phyloP scores from a whole-genome alignment of 208 protist genomes.

The Trypanosoma cruzi region DNA sequence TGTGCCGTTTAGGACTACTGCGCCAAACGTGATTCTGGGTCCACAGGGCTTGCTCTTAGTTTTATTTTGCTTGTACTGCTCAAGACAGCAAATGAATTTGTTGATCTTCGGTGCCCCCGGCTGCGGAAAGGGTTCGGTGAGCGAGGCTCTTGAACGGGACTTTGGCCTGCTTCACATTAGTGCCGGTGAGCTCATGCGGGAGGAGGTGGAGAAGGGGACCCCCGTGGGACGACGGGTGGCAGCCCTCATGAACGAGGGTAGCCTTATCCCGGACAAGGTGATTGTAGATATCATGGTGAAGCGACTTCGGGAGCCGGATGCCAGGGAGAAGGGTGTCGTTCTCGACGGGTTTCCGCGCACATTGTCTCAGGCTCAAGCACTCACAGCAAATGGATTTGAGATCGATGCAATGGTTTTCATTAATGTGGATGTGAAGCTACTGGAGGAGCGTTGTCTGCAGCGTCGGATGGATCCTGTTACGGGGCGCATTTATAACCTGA shows the following conservation, averaged over 20 bases:
- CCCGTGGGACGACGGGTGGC: slow-evolving; percentile 54
- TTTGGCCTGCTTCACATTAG: slow-evolving; percentile 88
- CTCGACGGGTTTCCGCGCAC: slow-evolving; percentile 96
- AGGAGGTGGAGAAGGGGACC: slow-evolving; percentile 72
- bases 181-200: slow-evolving; percentile 90
- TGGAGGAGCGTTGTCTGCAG: slow-evolving; percentile 62
- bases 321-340: slow-evolving; percentile 63
- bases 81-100: slow-evolving; percentile 63
- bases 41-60: no score
- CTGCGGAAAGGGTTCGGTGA: slow-evolving; percentile 81
- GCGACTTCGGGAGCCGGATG: slow-evolving; percentile 35
- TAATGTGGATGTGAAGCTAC: slow-evolving; percentile 43
- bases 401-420: slow-evolving; percentile 81
- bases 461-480: slow-evolving; percentile 78
- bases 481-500: slow-evolving; percentile 76
- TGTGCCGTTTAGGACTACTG: slow-evolving; percentile 14
- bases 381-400: slow-evolving; percentile 50
- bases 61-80: no score
- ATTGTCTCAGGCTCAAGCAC: slow-evolving; percentile 80
- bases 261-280: slow-evolving; percentile 83
- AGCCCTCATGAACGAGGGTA: slow-evolving; percentile 62
- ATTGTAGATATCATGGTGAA: slow-evolving; percentile 74
- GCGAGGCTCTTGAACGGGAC: slow-evolving; percentile 83
- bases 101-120: slow-evolving; percentile 82
- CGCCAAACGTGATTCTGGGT: no score